These are phyloP conservation scores for Lentinula novae-zelandiae DNA, from an alignment of 1,284 basidiomycete species.

Conservation along the genomic window DNA sequence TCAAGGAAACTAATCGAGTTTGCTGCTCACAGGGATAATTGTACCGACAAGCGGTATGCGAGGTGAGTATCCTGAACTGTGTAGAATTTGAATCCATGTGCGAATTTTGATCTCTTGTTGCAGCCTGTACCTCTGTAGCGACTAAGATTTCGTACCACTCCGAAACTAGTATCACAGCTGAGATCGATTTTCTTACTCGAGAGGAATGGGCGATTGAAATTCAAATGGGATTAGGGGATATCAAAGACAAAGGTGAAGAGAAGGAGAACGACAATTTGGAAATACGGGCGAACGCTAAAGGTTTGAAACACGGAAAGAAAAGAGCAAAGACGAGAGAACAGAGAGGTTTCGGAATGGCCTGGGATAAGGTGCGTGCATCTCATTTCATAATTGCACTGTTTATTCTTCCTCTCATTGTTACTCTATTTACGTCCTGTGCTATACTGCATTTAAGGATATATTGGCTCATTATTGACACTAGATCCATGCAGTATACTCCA, in stretches of 20 bases:
- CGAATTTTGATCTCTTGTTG: neutral
- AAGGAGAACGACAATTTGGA: neutral
- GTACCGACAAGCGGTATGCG: neutral
- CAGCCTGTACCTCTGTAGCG: neutral
- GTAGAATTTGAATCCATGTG: neutral
- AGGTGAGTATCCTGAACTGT: neutral
- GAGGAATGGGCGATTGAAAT: neutral
- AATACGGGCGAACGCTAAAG: no score
- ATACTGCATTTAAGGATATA: neutral
- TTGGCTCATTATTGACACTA: neutral
- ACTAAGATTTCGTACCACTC: neutral
- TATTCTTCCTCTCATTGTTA: no score
- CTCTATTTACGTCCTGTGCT: neutral
- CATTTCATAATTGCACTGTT: no score
- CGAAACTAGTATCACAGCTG: neutral
- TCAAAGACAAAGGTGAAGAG: neutral
- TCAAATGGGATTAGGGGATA: neutral
- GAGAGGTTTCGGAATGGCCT: neutral
- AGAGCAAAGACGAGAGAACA: no score
- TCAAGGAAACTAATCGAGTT: neutral
- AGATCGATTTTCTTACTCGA: neutral
- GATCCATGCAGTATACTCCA: neutral
- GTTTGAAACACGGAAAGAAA: no score
- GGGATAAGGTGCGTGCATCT: neutral
- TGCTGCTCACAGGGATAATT: neutral